Evolutionary conservation across 345 rosid genomes (phyloP), one percentile per base, ranked within the genome.

Genomic region (Citrus cavaleriei): DNA sequence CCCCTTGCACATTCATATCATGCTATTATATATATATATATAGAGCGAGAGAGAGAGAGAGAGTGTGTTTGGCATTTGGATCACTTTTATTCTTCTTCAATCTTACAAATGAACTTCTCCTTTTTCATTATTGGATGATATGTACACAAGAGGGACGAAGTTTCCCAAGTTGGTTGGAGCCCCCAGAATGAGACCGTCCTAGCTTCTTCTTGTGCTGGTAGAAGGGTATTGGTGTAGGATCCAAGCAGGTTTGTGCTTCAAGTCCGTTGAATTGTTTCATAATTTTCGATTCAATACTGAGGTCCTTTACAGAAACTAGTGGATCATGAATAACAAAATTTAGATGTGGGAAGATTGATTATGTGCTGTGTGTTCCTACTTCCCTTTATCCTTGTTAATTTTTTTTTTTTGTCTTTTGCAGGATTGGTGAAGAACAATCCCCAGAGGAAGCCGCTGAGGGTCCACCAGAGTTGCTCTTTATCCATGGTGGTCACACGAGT

Each of bases 161-260:
- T 97, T 77, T 97, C 92, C 90, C 99, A 97, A 85, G 97, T 93
- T 69, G 98, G 98, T 28, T 94, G 98, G 99, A 97, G 87, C 83
- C 98, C 98, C 0, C 91, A 92, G 87, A 97, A 94, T 64, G 98
- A 97, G 87, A 94, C 98, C 0, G 92, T 97, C 76, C 86, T 94
- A 84, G 98, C 99, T 65, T 97, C 99, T 78, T 97, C 97, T 79
- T 97, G 98, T 86, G 96, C 92, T 70, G 99, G 99, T 72, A 91
- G 99, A 87, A 89, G 98, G 90, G 97, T 97, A 70, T 89, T 94
- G 98, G 98, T 94, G 79, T 97, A 98, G 99, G 99, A 97, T 84
- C 95, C 93, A 75, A 97, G 98, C 94, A 97, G 98, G 98, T 94
- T 78, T 67, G 88, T 76, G 61, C 25, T 78, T 77, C 71, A 9